These are phyloP conservation scores for Penicillium chermesinum DNA, from an alignment of 495 filamentous ascomycete genomes.

Conservation along the genomic window DNA sequence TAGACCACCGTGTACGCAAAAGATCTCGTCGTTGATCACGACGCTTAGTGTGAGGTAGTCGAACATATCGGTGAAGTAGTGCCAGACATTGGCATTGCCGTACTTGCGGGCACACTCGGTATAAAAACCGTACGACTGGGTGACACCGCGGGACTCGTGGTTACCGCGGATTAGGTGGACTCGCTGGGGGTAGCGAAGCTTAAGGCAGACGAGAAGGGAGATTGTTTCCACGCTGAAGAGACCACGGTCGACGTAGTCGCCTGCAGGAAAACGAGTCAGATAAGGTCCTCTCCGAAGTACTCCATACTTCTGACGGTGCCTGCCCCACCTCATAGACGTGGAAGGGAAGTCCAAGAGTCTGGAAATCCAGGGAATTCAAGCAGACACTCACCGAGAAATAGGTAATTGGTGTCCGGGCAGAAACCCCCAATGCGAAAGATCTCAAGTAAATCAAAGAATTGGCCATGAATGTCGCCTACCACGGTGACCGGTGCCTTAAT, in stretches of 20 bases:
- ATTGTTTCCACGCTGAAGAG: slow-evolving; percentile 97
- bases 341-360: no score
- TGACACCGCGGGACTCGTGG: slow-evolving; percentile 94
- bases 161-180: slow-evolving; percentile 94
- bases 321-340: no score
- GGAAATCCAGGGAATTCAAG: no score
- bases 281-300: no score
- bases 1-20: slow-evolving; percentile 94
- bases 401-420: slow-evolving; percentile 95
- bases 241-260: slow-evolving; percentile 96
- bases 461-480: slow-evolving; percentile 96
- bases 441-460: slow-evolving; percentile 98
- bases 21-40: slow-evolving; percentile 97
- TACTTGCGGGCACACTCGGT: slow-evolving; percentile 98
- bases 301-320: no score
- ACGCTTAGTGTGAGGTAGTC: slow-evolving; percentile 95
- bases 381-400: slow-evolving; percentile 76
- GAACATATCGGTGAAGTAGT: slow-evolving; percentile 99
- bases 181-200: slow-evolving; percentile 85
- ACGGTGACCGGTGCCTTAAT: slow-evolving; percentile 96
- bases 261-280: no score
- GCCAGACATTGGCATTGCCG: slow-evolving; percentile 97
- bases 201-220: slow-evolving; percentile 89
- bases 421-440: slow-evolving; percentile 98
- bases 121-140: slow-evolving; percentile 98